Base-by-base conservation (phyloP, 2,329 filamentous ascomycete genomes). In the Rachicladosporium sp. region DNA sequence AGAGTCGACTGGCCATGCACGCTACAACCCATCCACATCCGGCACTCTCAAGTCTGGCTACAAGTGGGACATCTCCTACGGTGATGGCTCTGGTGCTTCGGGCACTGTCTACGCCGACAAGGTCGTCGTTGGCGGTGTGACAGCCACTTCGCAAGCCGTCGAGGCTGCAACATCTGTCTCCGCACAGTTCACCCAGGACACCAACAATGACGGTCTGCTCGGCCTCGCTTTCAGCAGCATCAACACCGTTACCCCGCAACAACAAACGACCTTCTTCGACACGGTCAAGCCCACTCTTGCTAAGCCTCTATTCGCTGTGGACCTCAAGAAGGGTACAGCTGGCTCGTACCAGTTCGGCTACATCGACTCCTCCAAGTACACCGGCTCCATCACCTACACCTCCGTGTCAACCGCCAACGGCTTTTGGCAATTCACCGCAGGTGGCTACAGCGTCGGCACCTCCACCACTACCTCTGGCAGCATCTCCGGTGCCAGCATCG, bases 61-160 rank as follows among this genome's bases (percentile, higher is more conserved):
- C 46, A 67, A 59, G 15, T 83, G 78, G 77, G 57, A 59, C 5
- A 78, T 82, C 51, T 61, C 54, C 10, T 84, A 84, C 49, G 78
- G 76, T 15, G 80, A 84, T 48, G 74, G 75, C 10, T 75, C 73
- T 33, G 67, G 67, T 31, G 80, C 80, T 11, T 65, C 59, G 34
- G 80, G 80, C 32, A 69, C 70, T 36, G 79, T 84, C 40, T 82
- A 79, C 59, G 68, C 65, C 23, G 80, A 84, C 56, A 73, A 66
- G 35, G 79, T 83, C 32, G 63, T 64, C 13, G 68, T 84, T 19
- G 78, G 76, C 34, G 64, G 64, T 23, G 71, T 79, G 2, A 73
- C 65, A 21, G 76, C 78, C 29, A 67, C 67, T 2, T 55, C 58
- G 2, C 80, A 84, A 58, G 76, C 78, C 6, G 72, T 85, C 8